Evolutionary conservation across 2,329 filamentous ascomycete species (phyloP), one percentile per base, ranked within the genome.

Genomic region (Monosporascus sp.): DNA sequence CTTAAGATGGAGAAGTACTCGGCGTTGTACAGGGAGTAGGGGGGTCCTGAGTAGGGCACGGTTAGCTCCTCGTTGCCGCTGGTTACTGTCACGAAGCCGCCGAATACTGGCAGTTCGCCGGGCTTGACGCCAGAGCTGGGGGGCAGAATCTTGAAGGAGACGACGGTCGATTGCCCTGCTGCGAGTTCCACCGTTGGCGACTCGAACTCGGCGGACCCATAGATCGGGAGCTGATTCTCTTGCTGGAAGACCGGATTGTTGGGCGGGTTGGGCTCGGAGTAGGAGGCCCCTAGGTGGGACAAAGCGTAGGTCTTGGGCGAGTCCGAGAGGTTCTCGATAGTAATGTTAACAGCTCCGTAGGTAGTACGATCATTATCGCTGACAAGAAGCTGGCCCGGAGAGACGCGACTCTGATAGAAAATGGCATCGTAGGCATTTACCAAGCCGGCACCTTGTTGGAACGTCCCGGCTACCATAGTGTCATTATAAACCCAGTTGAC

Each of bases 391-490:
- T 65, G 59, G 2, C 62, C 58, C 4, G 63, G 64, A 7, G 52
- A 58, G 16, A 68, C 52, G 11, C 41, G 52, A 5, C 51, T 63
- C 38, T 60, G 50, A 5, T 60, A 55, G 16, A 52, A 58, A 22
- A 68, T 57, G 17, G 69, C 68, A 17, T 65, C 59, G 41, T 68
- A 68, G 3, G 57, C 64, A 51, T 71, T 65, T 6, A 71, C 58
- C 7, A 70, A 51, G 5, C 70, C 70, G 6, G 67, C 65, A 8
- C 69, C 70, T 54, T 72, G 70, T 45, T 71, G 68, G 2, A 63
- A 56, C 0, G 63, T 63, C 1, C 65, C 58, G 1, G 68, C 63
- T 3, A 65, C 52, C 40, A 68, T 58, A 3, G 61, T 59, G 9
- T 60, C 52, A 54, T 70, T 56, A 52, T 57, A 64, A 22, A 60